A percentile compares a stretch with the other conserved stretches of the same genome.
These are phyloP conservation scores for Fusarium torreyae DNA, from an alignment of 2,329 filamentous ascomycete species.

Conservation along the genomic window DNA sequence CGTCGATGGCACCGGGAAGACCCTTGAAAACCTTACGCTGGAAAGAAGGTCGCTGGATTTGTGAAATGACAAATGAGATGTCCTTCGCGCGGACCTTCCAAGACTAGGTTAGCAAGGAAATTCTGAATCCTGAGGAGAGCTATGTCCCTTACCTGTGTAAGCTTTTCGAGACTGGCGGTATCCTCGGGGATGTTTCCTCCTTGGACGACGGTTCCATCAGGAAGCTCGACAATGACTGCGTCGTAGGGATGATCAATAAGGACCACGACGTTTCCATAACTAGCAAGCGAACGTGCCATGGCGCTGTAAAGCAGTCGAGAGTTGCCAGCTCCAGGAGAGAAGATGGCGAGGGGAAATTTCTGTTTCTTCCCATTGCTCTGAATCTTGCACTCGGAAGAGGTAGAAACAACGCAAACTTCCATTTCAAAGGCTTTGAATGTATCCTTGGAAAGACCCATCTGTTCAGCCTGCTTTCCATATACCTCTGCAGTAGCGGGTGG, in stretches of 20 bases:
- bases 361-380: constrained; percentile 20
- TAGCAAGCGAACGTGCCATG: constrained; percentile 62
- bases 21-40: constrained; percentile 34
- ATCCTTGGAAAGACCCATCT: constrained; percentile 51
- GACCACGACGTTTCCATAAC: constrained; percentile 62
- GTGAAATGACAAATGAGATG: constrained; percentile 56
- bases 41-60: constrained; percentile 47
- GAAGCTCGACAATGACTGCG: constrained; percentile 62
- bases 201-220: constrained; percentile 55
- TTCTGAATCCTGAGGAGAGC: accelerated
- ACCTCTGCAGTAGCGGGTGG: constrained; percentile 50
- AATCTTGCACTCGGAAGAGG: constrained; percentile 17
- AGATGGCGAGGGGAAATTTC: constrained; percentile 53
- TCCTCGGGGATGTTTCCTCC: constrained; percentile 35
- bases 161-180: constrained; percentile 22
- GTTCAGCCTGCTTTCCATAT: constrained; percentile 49
- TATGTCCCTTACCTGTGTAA: constrained; percentile 31
- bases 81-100: constrained; percentile 55
- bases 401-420: constrained; percentile 46
- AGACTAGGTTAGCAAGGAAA: not conserved
- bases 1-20: constrained; percentile 48
- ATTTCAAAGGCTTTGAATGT: constrained; percentile 51
- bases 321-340: constrained; percentile 62
- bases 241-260: constrained; percentile 67
- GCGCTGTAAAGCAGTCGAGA: constrained; percentile 61